Base-by-base conservation (phyloP, 1,284 basidiomycete species). In the Austroboletus rostrupii region DNA sequence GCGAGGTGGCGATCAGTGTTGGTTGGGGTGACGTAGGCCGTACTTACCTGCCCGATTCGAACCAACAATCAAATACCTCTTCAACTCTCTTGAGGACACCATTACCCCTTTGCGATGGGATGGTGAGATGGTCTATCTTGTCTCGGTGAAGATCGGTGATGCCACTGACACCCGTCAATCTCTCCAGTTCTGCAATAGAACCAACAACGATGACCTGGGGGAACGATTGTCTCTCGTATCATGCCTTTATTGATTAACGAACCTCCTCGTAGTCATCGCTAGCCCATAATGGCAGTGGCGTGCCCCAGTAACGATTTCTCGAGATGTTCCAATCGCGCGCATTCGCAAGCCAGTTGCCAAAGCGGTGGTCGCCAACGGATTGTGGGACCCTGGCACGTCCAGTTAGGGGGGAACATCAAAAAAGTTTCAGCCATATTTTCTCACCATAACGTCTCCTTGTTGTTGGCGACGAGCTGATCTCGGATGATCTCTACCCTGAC, bases 31-130 rank as follows among this genome's bases (percentile, higher is more conserved):
- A 23, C 10, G 35, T 17, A 19, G 35, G 10, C 11, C 1, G 21
- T 31, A 57, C 78, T 53, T 57, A 92, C 92, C 90, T 93, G 72
- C 97, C 97, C 8, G 96, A 98, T 75, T 99, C 97, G 69, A 99
- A 99, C 97, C 97, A 99, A 69, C 97, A 99, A 70, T 99, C 97
- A 69, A 99, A 99, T 29, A 99, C 94, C 70, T 98, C 97, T 54
- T 97, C 92, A 17, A 98, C 80, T 52, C 96, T 85, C 69, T 81
- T 91, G 39, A 99, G 74, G 19, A 73, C 70, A 19, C 96, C 97
- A 65, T 95, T 97, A 55, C 95, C 96, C 68, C 85, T 72, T 65
- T 88, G 77, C 31, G 94, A 97, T 5, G 96, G 97, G 62, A 99
- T 98, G 50, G 92, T 95, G 73, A 99, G 92, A 65, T 91, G 82